Conservation (phyloP, 306 rosid genomes). For the Begonia masoniana region DNA sequence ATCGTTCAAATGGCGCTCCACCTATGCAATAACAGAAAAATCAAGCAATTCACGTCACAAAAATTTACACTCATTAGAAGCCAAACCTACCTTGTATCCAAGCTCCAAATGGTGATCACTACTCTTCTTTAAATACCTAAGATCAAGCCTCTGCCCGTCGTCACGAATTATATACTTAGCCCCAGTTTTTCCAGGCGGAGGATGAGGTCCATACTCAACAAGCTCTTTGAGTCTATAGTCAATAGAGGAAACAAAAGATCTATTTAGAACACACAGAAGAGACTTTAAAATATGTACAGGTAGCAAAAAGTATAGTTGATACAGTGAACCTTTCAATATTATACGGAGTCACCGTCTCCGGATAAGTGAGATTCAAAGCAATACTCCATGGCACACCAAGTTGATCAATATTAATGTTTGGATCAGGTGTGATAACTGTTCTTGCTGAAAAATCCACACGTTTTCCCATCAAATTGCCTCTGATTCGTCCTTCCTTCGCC, state of each 20-base stretch:
- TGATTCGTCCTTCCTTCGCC: slow-evolving; percentile 99
- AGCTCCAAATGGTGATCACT: slow-evolving; percentile 99
- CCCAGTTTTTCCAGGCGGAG: slow-evolving; percentile 99
- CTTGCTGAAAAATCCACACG: slow-evolving; percentile 98
- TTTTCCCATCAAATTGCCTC: slow-evolving; percentile 98
- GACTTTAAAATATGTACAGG: background rate
- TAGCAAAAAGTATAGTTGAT: background rate
- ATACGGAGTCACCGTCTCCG: slow-evolving; percentile 98
- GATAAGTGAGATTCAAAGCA: slow-evolving; percentile 91
- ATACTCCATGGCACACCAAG: slow-evolving; percentile 99
- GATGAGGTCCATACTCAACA: slow-evolving; percentile 96
- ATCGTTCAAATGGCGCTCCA: slow-evolving; percentile 96
- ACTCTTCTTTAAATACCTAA: slow-evolving; percentile 89
- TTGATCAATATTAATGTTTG: slow-evolving; percentile 84
- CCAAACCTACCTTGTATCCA: slow-evolving; percentile 67
- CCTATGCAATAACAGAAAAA: slow-evolving; percentile 38
- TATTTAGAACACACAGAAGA: background rate
- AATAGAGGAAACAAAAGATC: background rate
- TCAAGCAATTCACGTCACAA: background rate
- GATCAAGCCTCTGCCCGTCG: slow-evolving; percentile 99
- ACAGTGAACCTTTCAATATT: slow-evolving; percentile 68
- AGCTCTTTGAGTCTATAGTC: slow-evolving; percentile 81
- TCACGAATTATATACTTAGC: slow-evolving; percentile 96
- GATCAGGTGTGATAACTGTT: slow-evolving; percentile 96
- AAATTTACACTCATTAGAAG: background rate